phyloP scores from a whole-genome alignment of 2,329 filamentous ascomycete species.

The Cladophialophora exuberans region DNA sequence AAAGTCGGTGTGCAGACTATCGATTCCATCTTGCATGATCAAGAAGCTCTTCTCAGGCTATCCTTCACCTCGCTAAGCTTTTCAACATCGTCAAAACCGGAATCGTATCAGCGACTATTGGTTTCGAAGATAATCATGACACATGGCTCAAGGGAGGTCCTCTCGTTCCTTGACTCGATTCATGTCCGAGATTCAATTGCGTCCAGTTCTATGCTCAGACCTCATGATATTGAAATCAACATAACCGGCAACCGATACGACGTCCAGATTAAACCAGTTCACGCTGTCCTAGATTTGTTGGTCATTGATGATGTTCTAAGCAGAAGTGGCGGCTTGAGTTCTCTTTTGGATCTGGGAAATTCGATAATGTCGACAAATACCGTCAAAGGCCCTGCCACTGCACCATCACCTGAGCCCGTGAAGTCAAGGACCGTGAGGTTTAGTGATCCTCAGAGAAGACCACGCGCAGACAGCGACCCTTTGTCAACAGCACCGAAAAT shows the following conservation, averaged over 20 bases:
- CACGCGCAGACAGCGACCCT: conserved; percentile 23
- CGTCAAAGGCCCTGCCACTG: conserved; percentile 38
- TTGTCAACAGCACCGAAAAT: conserved; percentile 59
- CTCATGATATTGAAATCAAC: conserved; percentile 28
- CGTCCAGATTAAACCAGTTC: conserved; percentile 75
- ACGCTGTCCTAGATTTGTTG: conserved; percentile 75
- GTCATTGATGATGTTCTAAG: conserved; percentile 82
- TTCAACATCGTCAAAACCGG: background rate
- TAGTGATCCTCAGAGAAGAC: conserved; percentile 42
- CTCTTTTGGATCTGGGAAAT: conserved; percentile 83
- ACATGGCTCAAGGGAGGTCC: conserved; percentile 52
- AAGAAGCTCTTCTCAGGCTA: conserved; percentile 25
- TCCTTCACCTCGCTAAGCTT: conserved; percentile 15
- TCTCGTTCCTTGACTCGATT: conserved; percentile 55
- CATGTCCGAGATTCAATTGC: conserved; percentile 45
- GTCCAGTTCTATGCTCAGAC: conserved; percentile 32
- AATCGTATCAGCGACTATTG: conserved; percentile 16
- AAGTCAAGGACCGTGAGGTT: conserved; percentile 60
- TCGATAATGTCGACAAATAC: conserved; percentile 79
- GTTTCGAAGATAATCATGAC: conserved; percentile 50
- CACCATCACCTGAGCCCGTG: conserved; percentile 28
- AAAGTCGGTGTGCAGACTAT: conserved; percentile 20
- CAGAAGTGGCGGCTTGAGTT: conserved; percentile 89
- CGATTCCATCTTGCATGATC: conserved; percentile 13
- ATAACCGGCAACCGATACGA: conserved; percentile 49